phyloP scores from a whole-genome alignment of 306 rosid species.

The Rubus idaeus region DNA sequence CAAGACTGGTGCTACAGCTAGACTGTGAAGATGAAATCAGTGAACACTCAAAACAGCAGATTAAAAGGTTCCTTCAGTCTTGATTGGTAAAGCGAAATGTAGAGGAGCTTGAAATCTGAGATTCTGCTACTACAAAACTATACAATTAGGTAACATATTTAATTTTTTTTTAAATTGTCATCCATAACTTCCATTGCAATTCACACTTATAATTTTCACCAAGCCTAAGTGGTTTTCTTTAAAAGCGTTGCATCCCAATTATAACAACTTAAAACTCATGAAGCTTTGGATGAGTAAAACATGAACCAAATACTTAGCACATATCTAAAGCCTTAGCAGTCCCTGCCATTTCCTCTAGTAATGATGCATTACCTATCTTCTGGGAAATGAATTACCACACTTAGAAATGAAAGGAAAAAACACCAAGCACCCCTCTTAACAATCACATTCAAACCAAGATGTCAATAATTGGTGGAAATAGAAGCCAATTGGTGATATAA shows the following conservation, averaged over 20 bases:
- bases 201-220: neutral
- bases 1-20: neutral
- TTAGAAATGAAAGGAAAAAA: neutral
- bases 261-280: neutral
- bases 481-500: neutral
- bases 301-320: neutral
- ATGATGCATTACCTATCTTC: neutral
- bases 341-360: neutral
- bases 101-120: neutral
- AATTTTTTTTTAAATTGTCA: neutral
- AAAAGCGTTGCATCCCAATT: neutral
- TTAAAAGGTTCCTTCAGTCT: neutral
- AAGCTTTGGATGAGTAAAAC: neutral
- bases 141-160: neutral
- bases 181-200: no score
- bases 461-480: neutral
- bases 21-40: neutral
- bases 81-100: neutral
- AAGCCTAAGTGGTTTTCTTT: neutral
- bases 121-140: neutral
- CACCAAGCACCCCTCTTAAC: neutral
- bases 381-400: neutral
- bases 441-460: neutral
- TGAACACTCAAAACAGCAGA: neutral
- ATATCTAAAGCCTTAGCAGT: neutral